Percentiles rank a stretch among this genome's conserved stretches.
phyloP scores from a whole-genome alignment of 2,329 filamentous ascomycete species.

The Fusarium coicis region DNA sequence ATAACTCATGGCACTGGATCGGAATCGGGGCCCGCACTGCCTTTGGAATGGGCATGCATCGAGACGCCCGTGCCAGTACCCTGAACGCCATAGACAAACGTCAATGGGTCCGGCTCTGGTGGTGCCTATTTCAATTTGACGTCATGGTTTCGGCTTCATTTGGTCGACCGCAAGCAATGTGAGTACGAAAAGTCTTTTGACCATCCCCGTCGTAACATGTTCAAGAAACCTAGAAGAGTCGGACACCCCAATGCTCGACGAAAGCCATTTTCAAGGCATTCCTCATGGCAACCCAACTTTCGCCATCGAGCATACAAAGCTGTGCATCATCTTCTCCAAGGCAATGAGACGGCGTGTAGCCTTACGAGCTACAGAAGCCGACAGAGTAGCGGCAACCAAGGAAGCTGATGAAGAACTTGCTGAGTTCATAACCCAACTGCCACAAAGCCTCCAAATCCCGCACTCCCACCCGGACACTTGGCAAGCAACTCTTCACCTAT shows the following conservation, averaged over 20 bases:
- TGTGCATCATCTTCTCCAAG: slow-evolving; percentile 62
- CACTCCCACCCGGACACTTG: slow-evolving; percentile 39
- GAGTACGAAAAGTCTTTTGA: slow-evolving; percentile 22
- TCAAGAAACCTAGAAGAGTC: slow-evolving; percentile 60
- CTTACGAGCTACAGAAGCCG: slow-evolving; percentile 37
- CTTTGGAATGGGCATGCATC: slow-evolving; percentile 64
- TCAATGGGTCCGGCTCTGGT: slow-evolving; percentile 54
- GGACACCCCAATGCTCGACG: slow-evolving; percentile 57
- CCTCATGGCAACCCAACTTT: slow-evolving; percentile 54
- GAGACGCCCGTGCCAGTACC: slow-evolving; percentile 46
- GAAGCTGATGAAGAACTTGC: slow-evolving; percentile 48
- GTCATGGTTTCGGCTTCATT: slow-evolving; percentile 53
- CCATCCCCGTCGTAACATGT: not conserved
- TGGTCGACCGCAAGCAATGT: slow-evolving; percentile 63
- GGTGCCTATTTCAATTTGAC: slow-evolving; percentile 55
- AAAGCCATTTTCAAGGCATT: slow-evolving; percentile 57
- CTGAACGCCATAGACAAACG: slow-evolving; percentile 48
- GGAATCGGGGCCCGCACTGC: slow-evolving; percentile 63
- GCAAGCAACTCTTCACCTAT: slow-evolving; percentile 49
- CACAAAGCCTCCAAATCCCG: slow-evolving; percentile 41
- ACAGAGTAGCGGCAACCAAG: slow-evolving; percentile 42
- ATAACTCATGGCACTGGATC: slow-evolving; percentile 64
- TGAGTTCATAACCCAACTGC: slow-evolving; percentile 45
- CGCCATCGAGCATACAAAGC: slow-evolving; percentile 59
- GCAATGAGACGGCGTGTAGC: slow-evolving; percentile 45